Conservation (phyloP, 805 yeast species). For the Schizosaccharomyces lindneri region DNA sequence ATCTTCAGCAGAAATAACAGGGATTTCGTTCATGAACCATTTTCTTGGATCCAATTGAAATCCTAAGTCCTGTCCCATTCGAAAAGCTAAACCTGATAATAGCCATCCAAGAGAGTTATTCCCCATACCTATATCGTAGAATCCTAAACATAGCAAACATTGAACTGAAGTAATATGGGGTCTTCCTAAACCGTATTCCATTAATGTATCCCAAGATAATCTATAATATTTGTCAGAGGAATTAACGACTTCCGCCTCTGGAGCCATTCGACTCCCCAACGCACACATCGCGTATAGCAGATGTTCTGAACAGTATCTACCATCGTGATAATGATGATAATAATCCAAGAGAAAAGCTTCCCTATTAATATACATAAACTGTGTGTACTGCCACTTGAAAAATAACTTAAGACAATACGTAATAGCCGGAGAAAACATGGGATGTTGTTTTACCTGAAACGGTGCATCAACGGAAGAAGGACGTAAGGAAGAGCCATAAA, state of each 20-base stretch:
- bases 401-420: background rate
- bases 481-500: background rate
- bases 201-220: background rate
- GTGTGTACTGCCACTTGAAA: background rate
- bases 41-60: background rate
- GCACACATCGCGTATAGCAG: background rate
- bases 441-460: background rate
- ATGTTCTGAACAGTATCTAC: background rate
- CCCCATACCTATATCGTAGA: background rate
- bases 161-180: background rate
- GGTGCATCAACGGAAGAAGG: background rate
- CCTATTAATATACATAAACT: background rate
- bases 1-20: background rate
- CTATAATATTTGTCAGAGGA: background rate
- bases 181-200: background rate
- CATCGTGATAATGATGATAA: background rate
- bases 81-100: background rate
- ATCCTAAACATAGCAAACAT: background rate
- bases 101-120: background rate
- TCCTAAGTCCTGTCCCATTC: background rate
- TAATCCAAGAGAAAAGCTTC: background rate
- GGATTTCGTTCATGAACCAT: background rate
- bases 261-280: background rate
- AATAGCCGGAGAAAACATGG: background rate
- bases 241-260: background rate